Base-by-base conservation (phyloP, 163 green algal genomes). In the Scenedesmus sp. region DNA sequence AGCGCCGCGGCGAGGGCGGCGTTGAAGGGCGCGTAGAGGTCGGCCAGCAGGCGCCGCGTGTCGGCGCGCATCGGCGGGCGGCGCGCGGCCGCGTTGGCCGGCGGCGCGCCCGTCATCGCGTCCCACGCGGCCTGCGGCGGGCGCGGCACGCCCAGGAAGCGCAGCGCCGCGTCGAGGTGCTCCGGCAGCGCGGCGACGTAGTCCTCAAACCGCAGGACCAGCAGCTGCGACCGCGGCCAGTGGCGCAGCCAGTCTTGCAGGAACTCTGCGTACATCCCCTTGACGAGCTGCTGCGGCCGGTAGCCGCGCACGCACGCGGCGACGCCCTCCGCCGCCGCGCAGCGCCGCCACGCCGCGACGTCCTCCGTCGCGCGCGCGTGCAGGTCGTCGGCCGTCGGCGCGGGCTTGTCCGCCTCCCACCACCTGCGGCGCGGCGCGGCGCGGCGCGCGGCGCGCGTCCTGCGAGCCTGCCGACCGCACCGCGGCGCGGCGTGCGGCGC, bases 11-110 rank as follows among this genome's bases (percentile, higher is more conserved):
- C 81, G 45, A 93, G 72, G 34, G 60, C 48, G 56, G 60, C 62
- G 58, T 93, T 93, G 83, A 87, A 91, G 0, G 86, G 85, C 31
- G 62, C 57, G 47, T 93, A 93, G 50, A 91, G 91, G 15, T 54
- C 44, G 29, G 75, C 51, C 63, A 89, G 64, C 70, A 89, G 24
- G 15, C 18, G 45, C 18, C 78, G 58, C 1, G 84, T 86, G 60
- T 87, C 73, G 9, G 63, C 50, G 51, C 75, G 66, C 73, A 87
- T 87, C 44, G 78, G 58, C 22, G 77, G 15, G 24, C 58, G 66
- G 3, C 22, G 11, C 22, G n/a, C n/a, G n/a, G n/a, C n/a, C n/a
- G n/a, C n/a, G n/a, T n/a, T n/a, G n/a, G n/a, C n/a, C n/a, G n/a
- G n/a, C n/a, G n/a, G 9, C 34, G 65, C 29, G 4, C 18, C 28